A percentile compares a stretch with the other conserved stretches of the same genome.
These are phyloP conservation scores for Phanerochaete carnosa DNA, from an alignment of 768 basidiomycete species.

Conservation along the genomic window DNA sequence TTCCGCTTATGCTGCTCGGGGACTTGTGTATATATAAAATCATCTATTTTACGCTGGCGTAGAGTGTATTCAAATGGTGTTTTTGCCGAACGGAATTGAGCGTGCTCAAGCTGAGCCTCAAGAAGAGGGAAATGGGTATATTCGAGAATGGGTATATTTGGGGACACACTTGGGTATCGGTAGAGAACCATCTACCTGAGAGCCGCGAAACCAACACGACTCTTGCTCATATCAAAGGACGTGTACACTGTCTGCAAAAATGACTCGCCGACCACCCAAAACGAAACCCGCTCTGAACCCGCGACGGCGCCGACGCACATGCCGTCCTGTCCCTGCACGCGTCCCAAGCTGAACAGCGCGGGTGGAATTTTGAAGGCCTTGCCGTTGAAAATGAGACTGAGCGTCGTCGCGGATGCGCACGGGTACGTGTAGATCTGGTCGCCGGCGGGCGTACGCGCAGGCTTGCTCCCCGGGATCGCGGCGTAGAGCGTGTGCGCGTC, in stretches of 20 bases:
- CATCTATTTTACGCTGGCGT: not conserved
- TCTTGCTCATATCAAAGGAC: slow-evolving; percentile 34
- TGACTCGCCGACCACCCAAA: slow-evolving; percentile 35
- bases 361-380: slow-evolving; percentile 33
- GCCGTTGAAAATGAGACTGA: slow-evolving; percentile 37
- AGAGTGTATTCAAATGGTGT: not conserved
- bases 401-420: slow-evolving; percentile 24
- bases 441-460: not conserved
- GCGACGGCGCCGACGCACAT: slow-evolving; percentile 37
- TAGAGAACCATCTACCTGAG: too few species aligned
- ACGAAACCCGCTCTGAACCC: slow-evolving; percentile 11
- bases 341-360: slow-evolving; percentile 41
- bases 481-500: slow-evolving; percentile 18
- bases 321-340: slow-evolving; percentile 22
- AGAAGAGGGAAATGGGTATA: not conserved
- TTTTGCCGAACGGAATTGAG: too few species aligned
- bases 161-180: too few species aligned
- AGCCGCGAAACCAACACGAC: slow-evolving; percentile 16
- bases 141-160: too few species aligned
- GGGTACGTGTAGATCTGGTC: slow-evolving; percentile 35
- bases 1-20: not conserved
- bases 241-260: slow-evolving; percentile 48
- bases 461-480: not conserved
- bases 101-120: too few species aligned
- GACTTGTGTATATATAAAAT: not conserved